Evolutionary conservation across 345 rosid genomes (phyloP).

Genomic region (Syzygium jambos): DNA sequence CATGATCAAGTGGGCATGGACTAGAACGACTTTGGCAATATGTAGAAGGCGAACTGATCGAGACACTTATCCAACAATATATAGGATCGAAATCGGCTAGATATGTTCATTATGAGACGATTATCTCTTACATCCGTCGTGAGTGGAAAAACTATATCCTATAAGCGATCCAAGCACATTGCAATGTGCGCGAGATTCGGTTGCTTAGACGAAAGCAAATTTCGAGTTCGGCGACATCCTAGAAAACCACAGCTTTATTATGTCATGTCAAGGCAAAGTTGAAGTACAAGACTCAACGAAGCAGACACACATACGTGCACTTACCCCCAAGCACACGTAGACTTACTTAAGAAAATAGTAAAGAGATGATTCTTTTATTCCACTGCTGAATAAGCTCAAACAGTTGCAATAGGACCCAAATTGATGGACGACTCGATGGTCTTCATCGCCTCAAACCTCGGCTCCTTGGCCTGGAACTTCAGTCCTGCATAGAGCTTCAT

Average conservation of each 20-base stretch:
- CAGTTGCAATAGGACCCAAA: constrained; percentile 29
- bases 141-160: neutral
- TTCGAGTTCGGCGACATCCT: neutral
- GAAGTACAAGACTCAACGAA: neutral
- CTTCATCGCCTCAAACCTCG: constrained; percentile 81
- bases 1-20: neutral
- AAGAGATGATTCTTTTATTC: neutral
- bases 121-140: neutral
- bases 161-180: neutral
- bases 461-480: constrained; percentile 87
- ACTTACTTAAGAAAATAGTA: neutral
- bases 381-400: neutral
- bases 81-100: neutral
- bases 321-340: neutral
- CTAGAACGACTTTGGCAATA: neutral
- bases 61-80: neutral
- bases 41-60: neutral
- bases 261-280: neutral
- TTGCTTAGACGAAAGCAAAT: neutral
- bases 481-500: constrained; percentile 72
- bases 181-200: neutral
- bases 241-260: neutral
- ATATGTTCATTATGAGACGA: neutral
- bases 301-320: neutral
- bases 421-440: constrained; percentile 15